phyloP scores from a whole-genome alignment of 2,329 filamentous ascomycete genomes.

The Lomentospora prolificans region DNA sequence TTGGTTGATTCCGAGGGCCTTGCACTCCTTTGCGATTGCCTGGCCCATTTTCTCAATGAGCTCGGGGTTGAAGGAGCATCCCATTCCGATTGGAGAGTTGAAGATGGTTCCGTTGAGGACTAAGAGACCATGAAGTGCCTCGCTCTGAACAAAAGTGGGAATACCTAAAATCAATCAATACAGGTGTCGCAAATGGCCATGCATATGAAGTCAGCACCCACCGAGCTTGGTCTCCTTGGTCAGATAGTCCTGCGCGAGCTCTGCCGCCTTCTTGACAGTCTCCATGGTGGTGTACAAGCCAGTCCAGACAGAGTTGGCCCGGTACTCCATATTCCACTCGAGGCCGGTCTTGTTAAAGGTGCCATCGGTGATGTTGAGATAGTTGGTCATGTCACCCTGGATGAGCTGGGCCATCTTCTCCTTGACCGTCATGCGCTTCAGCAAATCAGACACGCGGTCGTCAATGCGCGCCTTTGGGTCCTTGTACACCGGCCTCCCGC shows the following conservation, averaged over 20 bases:
- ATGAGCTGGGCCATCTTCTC: constrained; percentile 64
- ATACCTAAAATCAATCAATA: constrained; percentile 43
- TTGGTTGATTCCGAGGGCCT: constrained; percentile 61
- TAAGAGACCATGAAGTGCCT: constrained; percentile 65
- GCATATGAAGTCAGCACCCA: constrained; percentile 10
- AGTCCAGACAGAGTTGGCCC: constrained; percentile 63
- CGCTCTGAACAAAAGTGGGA: constrained; percentile 62
- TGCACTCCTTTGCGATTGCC: constrained; percentile 55
- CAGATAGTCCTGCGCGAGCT: constrained; percentile 59
- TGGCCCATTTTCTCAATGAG: constrained; percentile 57
- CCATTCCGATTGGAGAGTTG: constrained; percentile 65
- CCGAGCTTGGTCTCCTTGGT: constrained; percentile 33
- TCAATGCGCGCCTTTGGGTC: constrained; percentile 52
- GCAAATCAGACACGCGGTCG: constrained; percentile 54
- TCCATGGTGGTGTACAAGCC: constrained; percentile 56
- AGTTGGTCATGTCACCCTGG: constrained; percentile 63
- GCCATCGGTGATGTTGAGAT: constrained; percentile 59
- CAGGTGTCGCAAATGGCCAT: neutral
- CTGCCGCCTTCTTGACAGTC: constrained; percentile 52
- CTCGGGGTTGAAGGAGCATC: constrained; percentile 58
- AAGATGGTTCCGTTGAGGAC: constrained; percentile 68
- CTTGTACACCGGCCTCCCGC: constrained; percentile 44
- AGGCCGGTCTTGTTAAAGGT: constrained; percentile 59
- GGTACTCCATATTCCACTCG: constrained; percentile 53
- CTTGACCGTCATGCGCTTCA: constrained; percentile 63